Evolutionary conservation across 345 rosid species (phyloP).

Genomic region (Anastatica hierochuntica): DNA sequence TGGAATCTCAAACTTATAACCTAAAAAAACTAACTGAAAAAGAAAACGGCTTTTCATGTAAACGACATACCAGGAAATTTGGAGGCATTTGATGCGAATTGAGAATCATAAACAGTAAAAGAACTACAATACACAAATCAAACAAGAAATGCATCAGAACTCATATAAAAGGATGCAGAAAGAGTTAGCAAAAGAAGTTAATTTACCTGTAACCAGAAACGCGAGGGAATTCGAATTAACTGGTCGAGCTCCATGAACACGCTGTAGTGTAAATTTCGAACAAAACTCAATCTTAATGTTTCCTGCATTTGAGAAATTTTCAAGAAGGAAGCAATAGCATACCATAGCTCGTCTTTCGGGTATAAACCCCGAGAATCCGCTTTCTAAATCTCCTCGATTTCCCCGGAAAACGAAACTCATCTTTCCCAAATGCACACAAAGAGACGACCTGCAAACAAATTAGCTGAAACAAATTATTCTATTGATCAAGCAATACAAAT

Average conservation of each 20-base stretch:
- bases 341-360: slow-evolving; percentile 73
- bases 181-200: not conserved
- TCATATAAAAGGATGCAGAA: not conserved
- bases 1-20: slow-evolving; percentile 5
- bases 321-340: slow-evolving; percentile 23
- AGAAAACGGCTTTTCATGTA: not conserved
- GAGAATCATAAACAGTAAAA: slow-evolving; percentile 86
- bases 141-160: slow-evolving; percentile 1
- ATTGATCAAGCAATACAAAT: slow-evolving; percentile 1
- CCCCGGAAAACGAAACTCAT: slow-evolving; percentile 92
- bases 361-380: slow-evolving; percentile 53
- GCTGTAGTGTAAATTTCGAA: slow-evolving; percentile 31
- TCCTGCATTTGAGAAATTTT: no score
- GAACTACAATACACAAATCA: slow-evolving; percentile 37
- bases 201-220: slow-evolving; percentile 82
- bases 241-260: slow-evolving; percentile 71
- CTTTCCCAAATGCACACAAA: slow-evolving; percentile 4
- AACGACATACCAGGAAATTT: slow-evolving; percentile 66
- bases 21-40: not conserved
- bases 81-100: slow-evolving; percentile 91
- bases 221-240: slow-evolving; percentile 80
- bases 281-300: not conserved
- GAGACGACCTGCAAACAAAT: slow-evolving; percentile 10
- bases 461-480: not conserved
- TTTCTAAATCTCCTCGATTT: slow-evolving; percentile 73